These are phyloP conservation scores for Clavulina sp. DNA, from an alignment of 768 basidiomycete genomes.

Conservation along the genomic window DNA sequence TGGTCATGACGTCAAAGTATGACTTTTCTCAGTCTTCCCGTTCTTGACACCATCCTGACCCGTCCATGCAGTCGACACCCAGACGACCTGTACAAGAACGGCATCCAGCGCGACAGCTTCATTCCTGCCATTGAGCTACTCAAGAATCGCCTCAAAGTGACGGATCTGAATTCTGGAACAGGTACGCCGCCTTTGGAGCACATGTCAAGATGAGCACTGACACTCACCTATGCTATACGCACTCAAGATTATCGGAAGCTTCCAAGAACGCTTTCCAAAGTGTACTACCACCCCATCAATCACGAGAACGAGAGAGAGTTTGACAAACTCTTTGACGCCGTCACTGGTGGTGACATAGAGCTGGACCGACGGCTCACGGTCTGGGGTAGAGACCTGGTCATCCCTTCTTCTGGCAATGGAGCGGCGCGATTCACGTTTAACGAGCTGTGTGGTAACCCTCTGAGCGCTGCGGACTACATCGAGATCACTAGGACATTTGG, in stretches of 20 bases:
- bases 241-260: conserved; percentile 79
- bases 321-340: conserved; percentile 62
- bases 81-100: conserved; percentile 95
- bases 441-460: conserved; percentile 71
- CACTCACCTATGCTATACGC: neutral
- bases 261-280: conserved; percentile 81
- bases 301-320: conserved; percentile 50
- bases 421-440: conserved; percentile 78
- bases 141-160: conserved; percentile 70
- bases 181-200: conserved; percentile 28
- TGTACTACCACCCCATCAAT: conserved; percentile 74
- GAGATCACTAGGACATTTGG: conserved; percentile 79
- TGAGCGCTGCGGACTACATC: conserved; percentile 91
- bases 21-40: conserved; percentile 17
- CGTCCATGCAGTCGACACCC: conserved; percentile 64
- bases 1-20: conserved; percentile 94
- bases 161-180: conserved; percentile 89
- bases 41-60: neutral
- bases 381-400: conserved; percentile 75
- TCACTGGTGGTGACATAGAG: conserved; percentile 37
- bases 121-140: conserved; percentile 87
- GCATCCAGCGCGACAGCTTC: conserved; percentile 90
- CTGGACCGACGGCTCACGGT: conserved; percentile 47
- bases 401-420: conserved; percentile 51
- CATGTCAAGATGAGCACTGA: neutral